Conservation (phyloP, 2,329 filamentous ascomycete species). For the Penicillium sp. region DNA sequence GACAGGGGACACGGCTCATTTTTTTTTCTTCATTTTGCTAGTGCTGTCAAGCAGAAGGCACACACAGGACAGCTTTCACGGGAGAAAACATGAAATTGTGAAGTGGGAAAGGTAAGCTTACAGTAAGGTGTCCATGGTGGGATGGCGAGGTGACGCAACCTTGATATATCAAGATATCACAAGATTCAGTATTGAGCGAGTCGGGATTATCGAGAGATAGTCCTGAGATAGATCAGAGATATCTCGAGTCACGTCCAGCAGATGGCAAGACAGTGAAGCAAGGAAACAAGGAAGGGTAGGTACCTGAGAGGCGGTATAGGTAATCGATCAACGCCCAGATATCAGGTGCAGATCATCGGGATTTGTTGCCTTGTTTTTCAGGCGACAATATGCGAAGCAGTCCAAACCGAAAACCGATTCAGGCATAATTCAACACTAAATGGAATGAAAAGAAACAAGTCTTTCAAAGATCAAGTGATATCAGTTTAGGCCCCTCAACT, state of each 20-base stretch:
- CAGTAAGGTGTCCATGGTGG: slow-evolving; percentile 51
- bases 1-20: not conserved
- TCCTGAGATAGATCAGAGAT: not conserved
- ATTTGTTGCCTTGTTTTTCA: not conserved
- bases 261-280: not conserved
- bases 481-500: not conserved
- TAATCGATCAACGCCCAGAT: slow-evolving; percentile 8
- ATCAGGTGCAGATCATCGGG: slow-evolving; percentile 6
- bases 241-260: not conserved
- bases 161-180: not conserved
- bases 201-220: not conserved
- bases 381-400: not conserved
- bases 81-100: not conserved
- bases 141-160: slow-evolving; percentile 6
- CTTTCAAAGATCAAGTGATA: not conserved
- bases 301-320: slow-evolving; percentile 20
- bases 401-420: not conserved
- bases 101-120: slow-evolving; percentile 30
- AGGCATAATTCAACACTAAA: not conserved
- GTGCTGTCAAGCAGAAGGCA: not conserved
- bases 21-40: not conserved
- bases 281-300: not conserved
- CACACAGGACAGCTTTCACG: not conserved
- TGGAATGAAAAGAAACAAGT: not conserved
- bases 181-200: not conserved